Base-by-base conservation (phyloP, 306 rosid species). In the Quercus agrifolia region DNA sequence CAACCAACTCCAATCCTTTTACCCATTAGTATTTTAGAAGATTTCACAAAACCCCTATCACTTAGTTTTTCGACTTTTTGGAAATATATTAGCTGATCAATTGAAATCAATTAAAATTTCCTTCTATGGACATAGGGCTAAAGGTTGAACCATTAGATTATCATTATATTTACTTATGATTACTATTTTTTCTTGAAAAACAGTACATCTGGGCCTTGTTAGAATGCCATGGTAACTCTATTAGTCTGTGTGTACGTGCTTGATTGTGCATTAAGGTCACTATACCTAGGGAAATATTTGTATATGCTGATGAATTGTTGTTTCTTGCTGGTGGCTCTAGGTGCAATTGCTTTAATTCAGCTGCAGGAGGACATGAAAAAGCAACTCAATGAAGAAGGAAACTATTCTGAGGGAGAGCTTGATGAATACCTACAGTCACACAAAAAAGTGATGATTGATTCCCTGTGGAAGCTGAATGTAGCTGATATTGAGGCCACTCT, bases 401-500 rank as follows among this genome's bases (percentile, higher is more conserved):
- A 92, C 84, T 95, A 90, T 83, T 90, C 99, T 33, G 99, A 95
- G 79, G 94, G 85, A 81, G 97, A 92, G 85, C 97, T 95, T 56
- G 98, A 95, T 87, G 92, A 79, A 71, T 95, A 91, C 84, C 83
- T 95, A 92, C 94, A 89, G 77, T 78, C 96, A 64, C 91, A 95
- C 84, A 95, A 95, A 86, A 91, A 91, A 71, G 31, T 92, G 88
- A 95, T 95, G 99, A 90, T 85, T 49, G 98, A 95, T 88, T 95
- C 99, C 75, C 87, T 95, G 79, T 95, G 99, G 99, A 95, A 95
- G 89, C 97, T 95, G 80, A 95, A 95, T 62, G 99, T 95, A 52
- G 97, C 99, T 18, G 99, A 95, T 81, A 95, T 95, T 79, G 99
- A 95, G 92, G 94, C 96, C 77, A 95, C 99, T 49, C 93, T 95